These are phyloP conservation scores for Dichotomocladium elegans DNA, from an alignment of 371 early-diverging fungal species.

Conservation along the genomic window DNA sequence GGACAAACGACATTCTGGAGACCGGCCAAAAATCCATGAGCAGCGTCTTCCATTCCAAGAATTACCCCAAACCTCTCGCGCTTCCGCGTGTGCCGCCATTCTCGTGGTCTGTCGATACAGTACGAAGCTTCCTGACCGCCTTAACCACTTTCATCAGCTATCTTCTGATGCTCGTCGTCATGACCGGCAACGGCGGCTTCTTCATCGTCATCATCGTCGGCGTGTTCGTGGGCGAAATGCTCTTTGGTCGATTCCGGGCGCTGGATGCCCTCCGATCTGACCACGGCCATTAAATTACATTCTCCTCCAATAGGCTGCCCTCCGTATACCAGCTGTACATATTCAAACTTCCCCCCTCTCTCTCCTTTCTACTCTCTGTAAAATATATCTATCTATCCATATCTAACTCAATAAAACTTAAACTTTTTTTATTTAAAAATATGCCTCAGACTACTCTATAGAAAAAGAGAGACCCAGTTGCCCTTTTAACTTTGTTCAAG, in stretches of 20 bases:
- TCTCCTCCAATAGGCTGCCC: not conserved
- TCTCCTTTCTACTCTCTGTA: not conserved
- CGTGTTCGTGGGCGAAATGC: constrained; percentile 63
- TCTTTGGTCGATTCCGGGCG: constrained; percentile 53
- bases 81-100: constrained; percentile 48
- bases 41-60: too few species aligned
- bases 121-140: constrained; percentile 46
- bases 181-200: constrained; percentile 78
- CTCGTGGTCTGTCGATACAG: constrained; percentile 47
- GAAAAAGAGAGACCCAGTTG: too few species aligned
- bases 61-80: constrained; percentile 15
- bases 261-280: constrained; percentile 24
- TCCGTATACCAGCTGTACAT: not conserved
- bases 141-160: constrained; percentile 55
- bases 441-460: too few species aligned
- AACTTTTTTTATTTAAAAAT: too few species aligned
- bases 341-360: not conserved
- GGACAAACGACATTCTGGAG: too few species aligned
- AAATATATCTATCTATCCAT: not conserved
- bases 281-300: constrained; percentile 22
- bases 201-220: constrained; percentile 63
- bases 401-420: not conserved
- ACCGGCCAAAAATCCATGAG: not conserved
- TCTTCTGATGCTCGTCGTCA: constrained; percentile 75
- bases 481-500: too few species aligned